Conservation (phyloP, 768 basidiomycete species). For the Tricholoma hemisulphureum region DNA sequence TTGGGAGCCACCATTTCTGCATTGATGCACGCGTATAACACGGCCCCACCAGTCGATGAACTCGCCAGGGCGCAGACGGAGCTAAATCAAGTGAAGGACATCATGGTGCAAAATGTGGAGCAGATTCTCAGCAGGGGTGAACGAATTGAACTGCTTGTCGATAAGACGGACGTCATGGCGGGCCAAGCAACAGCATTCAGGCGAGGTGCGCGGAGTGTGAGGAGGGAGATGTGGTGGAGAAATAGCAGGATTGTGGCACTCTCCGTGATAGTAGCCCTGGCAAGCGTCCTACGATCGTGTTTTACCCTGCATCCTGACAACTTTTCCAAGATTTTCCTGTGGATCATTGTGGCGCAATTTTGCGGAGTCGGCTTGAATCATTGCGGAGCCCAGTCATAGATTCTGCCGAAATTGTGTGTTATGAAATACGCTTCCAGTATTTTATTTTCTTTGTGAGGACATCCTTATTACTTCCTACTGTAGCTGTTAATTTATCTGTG, state of each 20-base stretch:
- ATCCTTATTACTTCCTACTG: background rate
- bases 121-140: conserved; percentile 94
- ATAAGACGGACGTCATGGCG: conserved; percentile 96
- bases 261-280: conserved; percentile 67
- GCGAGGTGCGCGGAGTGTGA: conserved; percentile 78
- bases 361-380: conserved; percentile 81
- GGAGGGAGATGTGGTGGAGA: conserved; percentile 90
- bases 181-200: conserved; percentile 93
- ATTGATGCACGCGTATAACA: conserved; percentile 87
- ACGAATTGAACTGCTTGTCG: conserved; percentile 91
- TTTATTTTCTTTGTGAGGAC: background rate
- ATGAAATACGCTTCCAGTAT: background rate
- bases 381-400: conserved; percentile 41
- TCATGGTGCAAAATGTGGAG: conserved; percentile 99
- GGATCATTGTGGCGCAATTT: conserved; percentile 83
- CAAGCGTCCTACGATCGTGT: too few relatives aligned
- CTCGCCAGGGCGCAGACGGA: conserved; percentile 88
- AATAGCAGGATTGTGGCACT: conserved; percentile 70
- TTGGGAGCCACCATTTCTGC: conserved; percentile 69
- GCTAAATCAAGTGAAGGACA: conserved; percentile 87
- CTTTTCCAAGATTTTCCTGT: conserved; percentile 63
- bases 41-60: conserved; percentile 83
- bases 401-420: background rate
- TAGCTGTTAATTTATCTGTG: background rate
- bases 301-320: conserved; percentile 2